phyloP scores from a whole-genome alignment of 495 filamentous ascomycete species.

The Neurospora tetraspora region DNA sequence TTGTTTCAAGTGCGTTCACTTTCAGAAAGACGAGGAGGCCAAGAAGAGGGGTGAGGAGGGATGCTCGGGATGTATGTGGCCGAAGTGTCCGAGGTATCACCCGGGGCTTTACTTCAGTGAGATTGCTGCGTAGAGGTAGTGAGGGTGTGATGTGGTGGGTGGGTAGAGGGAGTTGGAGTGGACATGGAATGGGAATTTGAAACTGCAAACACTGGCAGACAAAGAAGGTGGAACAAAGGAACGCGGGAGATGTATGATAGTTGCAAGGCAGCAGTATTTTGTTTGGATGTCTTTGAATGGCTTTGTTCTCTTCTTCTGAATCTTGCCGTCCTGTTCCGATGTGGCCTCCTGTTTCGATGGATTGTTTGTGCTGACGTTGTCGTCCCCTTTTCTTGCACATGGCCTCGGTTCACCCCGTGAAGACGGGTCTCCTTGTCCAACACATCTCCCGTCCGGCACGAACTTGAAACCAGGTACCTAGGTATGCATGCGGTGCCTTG shows the following conservation, averaged over 20 bases:
- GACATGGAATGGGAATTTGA: neutral
- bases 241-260: neutral
- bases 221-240: neutral
- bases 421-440: neutral
- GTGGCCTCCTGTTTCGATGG: too few relatives aligned
- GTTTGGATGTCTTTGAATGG: neutral
- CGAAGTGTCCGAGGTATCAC: neutral
- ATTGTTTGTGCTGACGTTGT: neutral
- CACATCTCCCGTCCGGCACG: neutral
- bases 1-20: neutral
- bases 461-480: neutral
- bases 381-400: neutral
- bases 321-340: neutral
- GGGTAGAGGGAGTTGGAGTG: neutral
- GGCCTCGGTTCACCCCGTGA: neutral
- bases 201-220: neutral
- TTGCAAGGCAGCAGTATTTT: neutral
- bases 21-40: neutral
- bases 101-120: neutral
- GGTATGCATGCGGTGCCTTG: too few relatives aligned
- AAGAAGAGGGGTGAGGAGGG: neutral
- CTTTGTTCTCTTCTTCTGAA: neutral
- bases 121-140: neutral
- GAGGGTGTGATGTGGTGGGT: neutral
- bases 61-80: neutral